phyloP scores from a whole-genome alignment of 176 grass and related monocot species.

The Tillandsia leiboldiana region DNA sequence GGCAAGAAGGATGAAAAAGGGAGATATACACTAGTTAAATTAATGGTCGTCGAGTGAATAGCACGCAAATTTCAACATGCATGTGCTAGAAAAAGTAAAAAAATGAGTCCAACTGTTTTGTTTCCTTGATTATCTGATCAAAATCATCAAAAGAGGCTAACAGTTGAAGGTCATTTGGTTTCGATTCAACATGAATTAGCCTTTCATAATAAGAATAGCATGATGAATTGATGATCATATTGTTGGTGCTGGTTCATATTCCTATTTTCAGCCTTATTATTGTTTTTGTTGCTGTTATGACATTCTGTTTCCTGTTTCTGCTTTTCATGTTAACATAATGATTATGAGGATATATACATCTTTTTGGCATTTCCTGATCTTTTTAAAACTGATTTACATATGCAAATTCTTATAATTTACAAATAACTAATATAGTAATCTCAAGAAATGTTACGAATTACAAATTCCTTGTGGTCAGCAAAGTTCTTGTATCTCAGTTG shows the following conservation, averaged over 20 bases:
- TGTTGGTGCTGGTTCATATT: not conserved
- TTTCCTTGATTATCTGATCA: not conserved
- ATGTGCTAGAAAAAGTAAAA: not conserved
- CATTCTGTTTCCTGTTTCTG: not conserved
- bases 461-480: too few species aligned
- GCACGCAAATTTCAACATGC: not conserved
- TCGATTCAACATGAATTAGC: not conserved
- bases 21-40: not conserved
- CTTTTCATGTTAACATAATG: not conserved
- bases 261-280: not conserved
- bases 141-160: not conserved
- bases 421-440: too few species aligned
- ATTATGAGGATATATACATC: too few species aligned
- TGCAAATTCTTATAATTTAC: too few species aligned
- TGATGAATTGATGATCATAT: not conserved
- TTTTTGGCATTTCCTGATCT: too few species aligned
- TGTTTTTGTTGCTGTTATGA: too few species aligned
- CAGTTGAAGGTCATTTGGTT: not conserved
- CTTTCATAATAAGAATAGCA: not conserved
- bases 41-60: not conserved
- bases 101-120: not conserved
- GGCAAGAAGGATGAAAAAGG: not conserved
- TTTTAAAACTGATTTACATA: too few species aligned
- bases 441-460: too few species aligned
- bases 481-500: too few species aligned